Percentiles rank a stretch among this genome's conserved stretches.
phyloP scores from a whole-genome alignment of 2,329 filamentous ascomycete species.

The Amauroascus niger region DNA sequence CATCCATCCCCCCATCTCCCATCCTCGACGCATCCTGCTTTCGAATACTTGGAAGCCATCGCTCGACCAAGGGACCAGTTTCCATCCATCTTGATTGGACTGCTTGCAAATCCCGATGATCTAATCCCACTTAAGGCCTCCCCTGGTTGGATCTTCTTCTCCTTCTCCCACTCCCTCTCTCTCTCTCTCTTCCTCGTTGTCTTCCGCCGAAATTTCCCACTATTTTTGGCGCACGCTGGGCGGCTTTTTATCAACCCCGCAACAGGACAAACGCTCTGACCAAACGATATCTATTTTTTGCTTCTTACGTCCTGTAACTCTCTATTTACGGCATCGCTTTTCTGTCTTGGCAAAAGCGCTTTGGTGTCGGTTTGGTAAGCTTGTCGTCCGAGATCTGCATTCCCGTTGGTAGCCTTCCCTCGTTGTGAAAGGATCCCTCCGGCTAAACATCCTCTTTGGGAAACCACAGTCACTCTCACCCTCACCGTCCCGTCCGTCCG shows the following conservation, averaged over 20 bases:
- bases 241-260: neutral
- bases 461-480: neutral
- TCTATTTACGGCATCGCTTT: neutral
- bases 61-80: neutral
- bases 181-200: neutral
- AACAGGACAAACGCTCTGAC: neutral
- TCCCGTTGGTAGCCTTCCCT: slow-evolving; percentile 2
- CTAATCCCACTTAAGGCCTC: neutral
- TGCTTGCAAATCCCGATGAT: slow-evolving; percentile 8
- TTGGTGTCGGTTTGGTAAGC: neutral
- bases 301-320: neutral
- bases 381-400: slow-evolving; percentile 7
- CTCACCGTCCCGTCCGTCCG: neutral
- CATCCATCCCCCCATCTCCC: neutral
- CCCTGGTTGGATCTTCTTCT: neutral
- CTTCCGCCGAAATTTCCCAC: no score
- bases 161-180: neutral
- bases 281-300: neutral
- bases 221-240: no score
- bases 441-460: slow-evolving; percentile 10
- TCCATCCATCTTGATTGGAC: slow-evolving; percentile 1
- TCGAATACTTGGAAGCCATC: neutral
- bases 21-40: neutral
- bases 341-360: neutral
- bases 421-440: slow-evolving; percentile 1